Evolutionary conservation across 2,329 filamentous ascomycete species (phyloP).

Genomic region (Fusarium sp.): DNA sequence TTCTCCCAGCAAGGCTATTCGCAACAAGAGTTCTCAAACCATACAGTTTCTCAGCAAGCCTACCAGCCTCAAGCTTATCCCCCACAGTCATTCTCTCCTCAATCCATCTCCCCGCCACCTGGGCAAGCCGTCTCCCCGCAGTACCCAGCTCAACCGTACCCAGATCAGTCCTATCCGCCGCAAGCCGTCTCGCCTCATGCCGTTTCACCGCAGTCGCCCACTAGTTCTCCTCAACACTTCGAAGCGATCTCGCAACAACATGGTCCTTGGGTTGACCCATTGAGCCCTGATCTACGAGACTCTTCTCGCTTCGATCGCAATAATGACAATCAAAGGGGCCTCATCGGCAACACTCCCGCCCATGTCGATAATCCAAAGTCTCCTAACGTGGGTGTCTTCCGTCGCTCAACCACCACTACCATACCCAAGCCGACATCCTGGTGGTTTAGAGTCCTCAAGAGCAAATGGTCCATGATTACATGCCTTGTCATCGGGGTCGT

Average conservation of each 20-base stretch:
- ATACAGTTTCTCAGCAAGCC: not conserved
- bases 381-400: not conserved
- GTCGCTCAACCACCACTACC: not conserved
- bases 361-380: not conserved
- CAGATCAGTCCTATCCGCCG: not conserved
- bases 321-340: constrained; percentile 12
- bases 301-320: constrained; percentile 9
- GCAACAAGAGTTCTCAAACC: not conserved
- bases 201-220: not conserved
- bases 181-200: constrained; percentile 6
- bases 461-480: constrained; percentile 29
- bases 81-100: not conserved
- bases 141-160: not conserved
- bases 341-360: not conserved
- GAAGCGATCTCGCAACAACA: not conserved
- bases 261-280: constrained; percentile 26
- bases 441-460: constrained; percentile 21
- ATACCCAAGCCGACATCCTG: not conserved
- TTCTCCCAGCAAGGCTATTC: not conserved
- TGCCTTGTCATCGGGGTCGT: constrained; percentile 17
- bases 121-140: constrained; percentile 12
- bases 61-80: not conserved
- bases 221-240: not conserved
- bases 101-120: not conserved
- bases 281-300: constrained; percentile 23